Evolutionary conservation across 305 asterid genomes (phyloP), one percentile per base, ranked within the genome.

Genomic region (Caryopteris hybrid): DNA sequence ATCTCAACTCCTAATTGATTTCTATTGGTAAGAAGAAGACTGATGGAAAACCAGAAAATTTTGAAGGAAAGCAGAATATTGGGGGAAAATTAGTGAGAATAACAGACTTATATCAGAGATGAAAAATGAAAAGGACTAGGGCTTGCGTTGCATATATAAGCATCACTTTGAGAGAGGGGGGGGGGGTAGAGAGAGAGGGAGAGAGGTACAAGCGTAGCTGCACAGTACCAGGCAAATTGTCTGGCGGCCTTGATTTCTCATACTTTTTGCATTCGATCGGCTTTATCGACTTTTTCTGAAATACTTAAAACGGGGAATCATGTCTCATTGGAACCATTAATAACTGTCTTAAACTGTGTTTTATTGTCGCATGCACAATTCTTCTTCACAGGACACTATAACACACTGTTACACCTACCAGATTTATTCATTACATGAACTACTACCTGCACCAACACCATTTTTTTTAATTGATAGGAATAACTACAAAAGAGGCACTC

Each of bases 201-300:
- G 58, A 8, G 54, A 23, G 23, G 21, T 17, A 27, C 39, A 58
- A 7, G 66, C 64, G 41, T 78, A 74, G 75, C 20, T 70, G 82
- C 74, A 71, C 50, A 66, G 79, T 66, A 61, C 34, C 72, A 73
- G 76, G 63, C 54, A 63, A 76, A 62, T 7, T 51, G 80, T 72
- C 76, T 72, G 81, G 71, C 76, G 78, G 76, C 84, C 76, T 68
- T 75, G 80, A 64, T 64, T 39, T 65, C 74, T 64, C 82, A 68
- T 71, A 39, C 76, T 59, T 68, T 73, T 56, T 63, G 78, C 71
- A 43, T 56, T 64, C 60, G n/a, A 41, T 64, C 54, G 11, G 25
- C 64, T 48, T 68, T 68, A 31, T 43, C 57, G 23, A 39, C 9
- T 42, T 64, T 75, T 55, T 47, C 12, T 29, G 21, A 31, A 31